Percentiles rank a stretch among this genome's conserved stretches.
Evolutionary conservation across 495 filamentous ascomycete genomes (phyloP).

Genomic region (Neurospora sp.): DNA sequence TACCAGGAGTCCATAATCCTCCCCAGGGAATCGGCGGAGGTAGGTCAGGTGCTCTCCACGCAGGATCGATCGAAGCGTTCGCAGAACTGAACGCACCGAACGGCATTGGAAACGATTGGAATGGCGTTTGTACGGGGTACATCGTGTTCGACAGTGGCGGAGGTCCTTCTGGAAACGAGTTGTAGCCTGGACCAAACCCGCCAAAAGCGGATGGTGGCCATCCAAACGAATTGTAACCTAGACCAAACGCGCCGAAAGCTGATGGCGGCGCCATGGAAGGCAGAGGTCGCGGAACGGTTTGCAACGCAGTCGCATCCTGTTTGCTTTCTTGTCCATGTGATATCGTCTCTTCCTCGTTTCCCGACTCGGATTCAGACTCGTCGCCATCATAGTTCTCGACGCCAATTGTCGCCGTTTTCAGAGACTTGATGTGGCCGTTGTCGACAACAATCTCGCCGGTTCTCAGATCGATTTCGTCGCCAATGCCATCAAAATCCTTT

Average conservation of each 20-base stretch:
- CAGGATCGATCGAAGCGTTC: conserved; percentile 8
- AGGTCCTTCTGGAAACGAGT: background rate
- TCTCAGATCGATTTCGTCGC: conserved; percentile 28
- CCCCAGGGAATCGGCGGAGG: conserved; percentile 7
- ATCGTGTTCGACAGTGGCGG: conserved; percentile 2
- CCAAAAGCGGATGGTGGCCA: background rate
- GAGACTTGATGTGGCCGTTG: conserved; percentile 67
- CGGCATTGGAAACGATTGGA: conserved; percentile 3
- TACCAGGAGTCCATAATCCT: background rate
- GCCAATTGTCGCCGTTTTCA: conserved; percentile 21
- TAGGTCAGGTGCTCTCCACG: conserved; percentile 20
- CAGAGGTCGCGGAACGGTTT: background rate
- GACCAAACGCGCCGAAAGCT: conserved; percentile 3
- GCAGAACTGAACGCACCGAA: conserved; percentile 1
- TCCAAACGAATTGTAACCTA: background rate
- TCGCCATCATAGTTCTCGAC: conserved; percentile 33
- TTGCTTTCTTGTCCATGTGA: conserved; percentile 5
- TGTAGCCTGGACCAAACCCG: background rate
- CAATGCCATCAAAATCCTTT: conserved; percentile 68
- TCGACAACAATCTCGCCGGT: conserved; percentile 75
- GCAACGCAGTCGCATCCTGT: background rate
- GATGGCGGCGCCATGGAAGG: background rate
- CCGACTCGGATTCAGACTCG: conserved; percentile 4
- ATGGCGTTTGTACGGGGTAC: conserved; percentile 7
- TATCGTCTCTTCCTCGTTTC: conserved; percentile 20